A percentile compares a stretch with the other conserved stretches of the same genome.
Conservation (phyloP, 768 basidiomycete species). For the Boletales sp. region DNA sequence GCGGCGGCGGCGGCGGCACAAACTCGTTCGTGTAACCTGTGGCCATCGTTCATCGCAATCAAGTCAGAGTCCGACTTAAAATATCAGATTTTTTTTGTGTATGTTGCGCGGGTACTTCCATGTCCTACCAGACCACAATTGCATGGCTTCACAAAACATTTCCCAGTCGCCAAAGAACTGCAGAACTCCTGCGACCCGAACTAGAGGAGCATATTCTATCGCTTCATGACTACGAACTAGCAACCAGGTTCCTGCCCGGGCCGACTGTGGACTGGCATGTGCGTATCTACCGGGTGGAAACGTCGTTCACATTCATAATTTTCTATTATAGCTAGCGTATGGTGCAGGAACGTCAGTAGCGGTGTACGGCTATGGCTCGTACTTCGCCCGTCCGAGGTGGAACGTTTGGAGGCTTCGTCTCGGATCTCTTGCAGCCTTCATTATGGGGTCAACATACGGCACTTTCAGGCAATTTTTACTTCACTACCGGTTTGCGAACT, state of each 20-base stretch:
- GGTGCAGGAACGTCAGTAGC: conserved; percentile 21
- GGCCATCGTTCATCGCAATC: conserved; percentile 8
- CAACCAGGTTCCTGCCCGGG: conserved; percentile 51
- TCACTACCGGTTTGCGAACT: conserved; percentile 29
- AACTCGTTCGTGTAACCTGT: background rate
- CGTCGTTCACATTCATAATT: background rate
- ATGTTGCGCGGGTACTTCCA: background rate
- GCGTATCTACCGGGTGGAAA: conserved; percentile 18
- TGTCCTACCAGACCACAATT: conserved; percentile 28
- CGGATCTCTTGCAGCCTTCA: conserved; percentile 21
- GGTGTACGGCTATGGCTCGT: conserved; percentile 24
- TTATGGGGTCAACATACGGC: conserved; percentile 32
- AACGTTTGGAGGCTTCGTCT: conserved; percentile 23
- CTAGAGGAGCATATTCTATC: conserved; percentile 26
- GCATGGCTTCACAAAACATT: conserved; percentile 46
- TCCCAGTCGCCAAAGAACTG: conserved; percentile 32
- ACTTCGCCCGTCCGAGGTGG: conserved; percentile 28
- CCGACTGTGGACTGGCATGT: conserved; percentile 43
- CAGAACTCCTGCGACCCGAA: conserved; percentile 30
- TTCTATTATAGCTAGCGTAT: conserved; percentile 18
- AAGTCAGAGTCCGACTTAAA: background rate
- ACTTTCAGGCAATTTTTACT: conserved; percentile 26
- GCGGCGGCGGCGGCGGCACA: conserved; percentile 13
- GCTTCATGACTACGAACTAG: conserved; percentile 53
- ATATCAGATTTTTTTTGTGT: background rate